These are phyloP conservation scores for Ziziphus jujuba DNA, from an alignment of 306 rosid species.

Conservation along the genomic window DNA sequence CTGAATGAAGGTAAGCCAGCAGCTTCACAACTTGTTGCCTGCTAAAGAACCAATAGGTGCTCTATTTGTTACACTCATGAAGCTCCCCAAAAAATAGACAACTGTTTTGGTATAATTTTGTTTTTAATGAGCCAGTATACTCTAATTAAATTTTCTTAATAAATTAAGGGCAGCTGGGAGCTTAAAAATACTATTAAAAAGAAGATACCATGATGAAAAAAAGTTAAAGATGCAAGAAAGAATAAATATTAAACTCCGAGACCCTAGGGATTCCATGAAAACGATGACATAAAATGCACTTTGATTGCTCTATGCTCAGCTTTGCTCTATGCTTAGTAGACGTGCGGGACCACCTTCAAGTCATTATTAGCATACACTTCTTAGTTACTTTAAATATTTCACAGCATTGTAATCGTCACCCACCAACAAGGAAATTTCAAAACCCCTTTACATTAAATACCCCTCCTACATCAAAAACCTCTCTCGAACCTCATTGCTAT, in stretches of 20 bases:
- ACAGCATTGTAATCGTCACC: slow-evolving; percentile 4
- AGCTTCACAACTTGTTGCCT: too few relatives aligned
- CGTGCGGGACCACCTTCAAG: not conserved
- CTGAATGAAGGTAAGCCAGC: not conserved
- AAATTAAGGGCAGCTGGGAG: too few relatives aligned
- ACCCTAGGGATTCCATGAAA: slow-evolving; percentile 5
- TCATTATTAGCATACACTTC: not conserved
- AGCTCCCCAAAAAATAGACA: too few relatives aligned
- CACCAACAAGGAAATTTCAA: not conserved
- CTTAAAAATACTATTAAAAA: too few relatives aligned
- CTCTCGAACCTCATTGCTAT: too few relatives aligned
- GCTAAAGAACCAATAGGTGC: not conserved
- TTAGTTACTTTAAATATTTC: not conserved
- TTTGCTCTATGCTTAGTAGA: slow-evolving; percentile 7
- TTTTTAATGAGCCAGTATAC: too few relatives aligned
- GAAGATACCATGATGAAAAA: not conserved
- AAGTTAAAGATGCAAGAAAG: not conserved
- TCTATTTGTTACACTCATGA: too few relatives aligned
- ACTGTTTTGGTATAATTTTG: too few relatives aligned
- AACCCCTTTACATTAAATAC: too few relatives aligned
- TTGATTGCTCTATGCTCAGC: slow-evolving; percentile 17
- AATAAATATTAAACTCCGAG: slow-evolving; percentile 3
- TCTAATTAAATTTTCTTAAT: too few relatives aligned
- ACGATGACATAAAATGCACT: not conserved
- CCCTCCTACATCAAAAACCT: too few relatives aligned